These are phyloP conservation scores for Leishmania tarentolae DNA, from an alignment of 208 protist species.

Conservation along the genomic window DNA sequence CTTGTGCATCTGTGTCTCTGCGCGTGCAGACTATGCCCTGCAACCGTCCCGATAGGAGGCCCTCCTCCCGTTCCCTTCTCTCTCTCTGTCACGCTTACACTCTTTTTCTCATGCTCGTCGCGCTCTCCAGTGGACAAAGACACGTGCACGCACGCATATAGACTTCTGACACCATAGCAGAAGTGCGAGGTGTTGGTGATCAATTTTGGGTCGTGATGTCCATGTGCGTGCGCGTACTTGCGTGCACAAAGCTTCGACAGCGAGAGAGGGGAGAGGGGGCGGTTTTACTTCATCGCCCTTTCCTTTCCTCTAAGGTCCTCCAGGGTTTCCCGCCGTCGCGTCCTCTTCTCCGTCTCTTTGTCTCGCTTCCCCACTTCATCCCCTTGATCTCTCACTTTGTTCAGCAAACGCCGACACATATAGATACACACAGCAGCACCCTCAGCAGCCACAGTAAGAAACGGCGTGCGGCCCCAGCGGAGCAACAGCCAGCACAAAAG, in stretches of 20 bases:
- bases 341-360: not conserved
- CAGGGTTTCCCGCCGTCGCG: not conserved
- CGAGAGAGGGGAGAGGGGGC: not conserved
- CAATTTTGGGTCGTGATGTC: not conserved
- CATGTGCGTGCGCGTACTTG: not conserved
- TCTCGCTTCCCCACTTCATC: conserved; percentile 10
- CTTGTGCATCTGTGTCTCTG: not conserved
- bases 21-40: not conserved
- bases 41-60: not conserved
- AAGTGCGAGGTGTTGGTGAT: not conserved
- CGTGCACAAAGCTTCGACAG: not conserved
- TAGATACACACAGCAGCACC: not conserved
- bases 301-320: not conserved
- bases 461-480: not conserved
- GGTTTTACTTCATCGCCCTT: not conserved
- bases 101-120: not conserved
- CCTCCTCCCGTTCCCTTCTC: not conserved
- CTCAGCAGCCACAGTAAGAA: not conserved
- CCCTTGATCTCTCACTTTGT: not conserved
- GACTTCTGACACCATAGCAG: not conserved
- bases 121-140: not conserved
- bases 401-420: conserved; percentile 2
- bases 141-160: not conserved
- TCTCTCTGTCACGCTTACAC: not conserved
- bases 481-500: not conserved